These are phyloP conservation scores for Aspergillus mulundensis DNA, from an alignment of 495 filamentous ascomycete genomes.

Conservation along the genomic window DNA sequence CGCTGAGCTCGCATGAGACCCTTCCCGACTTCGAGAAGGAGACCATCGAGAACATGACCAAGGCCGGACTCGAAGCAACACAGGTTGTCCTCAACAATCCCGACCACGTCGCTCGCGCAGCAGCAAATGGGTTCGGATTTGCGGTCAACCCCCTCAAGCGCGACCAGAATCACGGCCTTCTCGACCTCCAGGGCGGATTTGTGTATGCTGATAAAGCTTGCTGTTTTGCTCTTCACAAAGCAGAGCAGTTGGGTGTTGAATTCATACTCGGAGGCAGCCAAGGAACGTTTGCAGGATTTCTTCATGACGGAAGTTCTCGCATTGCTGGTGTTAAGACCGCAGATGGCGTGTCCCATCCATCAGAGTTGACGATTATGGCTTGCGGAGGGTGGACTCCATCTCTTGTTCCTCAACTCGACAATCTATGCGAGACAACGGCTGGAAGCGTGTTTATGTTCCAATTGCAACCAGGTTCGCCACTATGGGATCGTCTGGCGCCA, in stretches of 20 bases:
- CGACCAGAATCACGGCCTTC: constrained; percentile 21
- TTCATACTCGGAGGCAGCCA: constrained; percentile 26
- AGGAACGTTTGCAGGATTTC: constrained; percentile 13
- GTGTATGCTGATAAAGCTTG: constrained; percentile 42
- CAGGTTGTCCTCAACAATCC: constrained; percentile 27
- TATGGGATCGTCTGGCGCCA: constrained; percentile 23
- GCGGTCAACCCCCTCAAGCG: constrained; percentile 29
- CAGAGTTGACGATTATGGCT: constrained; percentile 68
- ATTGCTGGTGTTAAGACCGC: constrained; percentile 28
- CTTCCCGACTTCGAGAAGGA: constrained; percentile 29
- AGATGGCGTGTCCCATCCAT: constrained; percentile 34
- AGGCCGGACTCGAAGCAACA: constrained; percentile 25
- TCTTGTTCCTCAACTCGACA: constrained; percentile 46
- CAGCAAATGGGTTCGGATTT: constrained; percentile 23
- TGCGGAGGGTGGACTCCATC: constrained; percentile 73
- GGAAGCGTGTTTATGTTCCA: constrained; percentile 35
- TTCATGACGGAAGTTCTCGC: constrained; percentile 5
- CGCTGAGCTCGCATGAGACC: constrained; percentile 16
- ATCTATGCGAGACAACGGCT: constrained; percentile 40
- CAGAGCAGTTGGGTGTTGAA: constrained; percentile 28
- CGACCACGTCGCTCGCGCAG: constrained; percentile 25
- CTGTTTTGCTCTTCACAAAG: constrained; percentile 35
- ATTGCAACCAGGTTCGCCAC: constrained; percentile 23
- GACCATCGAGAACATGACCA: constrained; percentile 30
- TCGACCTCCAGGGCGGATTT: constrained; percentile 39